phyloP scores from a whole-genome alignment of 305 asterid species.

The Fraxinus dipetala region DNA sequence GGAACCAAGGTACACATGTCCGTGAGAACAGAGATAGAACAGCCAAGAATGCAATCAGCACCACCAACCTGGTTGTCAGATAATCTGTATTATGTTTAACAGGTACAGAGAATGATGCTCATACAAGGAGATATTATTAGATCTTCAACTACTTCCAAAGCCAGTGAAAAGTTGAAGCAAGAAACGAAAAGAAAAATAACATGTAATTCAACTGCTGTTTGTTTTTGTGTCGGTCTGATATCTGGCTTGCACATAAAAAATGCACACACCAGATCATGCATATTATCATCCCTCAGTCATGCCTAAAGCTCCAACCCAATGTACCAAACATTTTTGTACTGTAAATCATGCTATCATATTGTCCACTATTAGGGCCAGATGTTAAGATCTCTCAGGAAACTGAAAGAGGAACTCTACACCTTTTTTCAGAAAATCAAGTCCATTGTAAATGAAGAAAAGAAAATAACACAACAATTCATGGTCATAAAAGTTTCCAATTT shows the following conservation, averaged over 20 bases:
- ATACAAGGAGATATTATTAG: not conserved
- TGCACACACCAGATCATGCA: not conserved
- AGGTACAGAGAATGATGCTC: not conserved
- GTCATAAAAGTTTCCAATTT: not conserved
- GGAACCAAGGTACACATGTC: slow-evolving; percentile 95
- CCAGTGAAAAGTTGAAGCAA: not conserved
- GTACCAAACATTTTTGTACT: not conserved
- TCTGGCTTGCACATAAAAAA: not conserved
- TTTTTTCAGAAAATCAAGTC: slow-evolving; percentile 9
- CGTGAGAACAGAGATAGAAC: slow-evolving; percentile 66
- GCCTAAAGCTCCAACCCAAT: not conserved
- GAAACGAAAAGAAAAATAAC: not conserved
- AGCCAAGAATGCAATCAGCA: slow-evolving; percentile 79
- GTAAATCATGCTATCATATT: not conserved
- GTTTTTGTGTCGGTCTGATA: not conserved
- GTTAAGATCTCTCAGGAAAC: slow-evolving; percentile 1
- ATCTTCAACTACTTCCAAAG: not conserved
- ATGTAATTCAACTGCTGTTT: not conserved
- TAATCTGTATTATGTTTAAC: slow-evolving; percentile 46
- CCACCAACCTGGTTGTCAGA: slow-evolving; percentile 86
- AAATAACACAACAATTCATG: not conserved
- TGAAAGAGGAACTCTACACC: not conserved
- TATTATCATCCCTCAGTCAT: not conserved
- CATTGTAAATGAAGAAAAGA: not conserved
- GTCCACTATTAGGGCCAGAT: not conserved